Percentiles rank a stretch among this genome's conserved stretches.
Conservation (phyloP, 2,329 filamentous ascomycete genomes). For the Fusarium sp. region DNA sequence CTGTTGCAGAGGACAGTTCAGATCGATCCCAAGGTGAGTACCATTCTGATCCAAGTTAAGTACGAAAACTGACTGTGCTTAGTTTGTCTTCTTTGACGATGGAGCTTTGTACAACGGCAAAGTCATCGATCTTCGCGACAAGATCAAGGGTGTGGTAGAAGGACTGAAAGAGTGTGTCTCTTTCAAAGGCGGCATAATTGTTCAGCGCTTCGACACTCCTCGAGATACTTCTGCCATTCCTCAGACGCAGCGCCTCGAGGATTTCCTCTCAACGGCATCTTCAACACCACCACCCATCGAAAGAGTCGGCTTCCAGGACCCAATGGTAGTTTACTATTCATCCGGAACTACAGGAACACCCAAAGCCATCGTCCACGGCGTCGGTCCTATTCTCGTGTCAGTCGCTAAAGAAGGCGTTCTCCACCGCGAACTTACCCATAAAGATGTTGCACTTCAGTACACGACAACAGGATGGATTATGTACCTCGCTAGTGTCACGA, state of each 20-base stretch:
- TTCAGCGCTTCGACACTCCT: slow-evolving; percentile 72
- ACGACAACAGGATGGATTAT: slow-evolving; percentile 89
- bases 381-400: slow-evolving; percentile 71
- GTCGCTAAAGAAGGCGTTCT: slow-evolving; percentile 68
- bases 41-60: background rate
- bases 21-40: slow-evolving; percentile 73
- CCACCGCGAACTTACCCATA: slow-evolving; percentile 57
- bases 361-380: slow-evolving; percentile 86
- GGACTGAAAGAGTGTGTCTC: slow-evolving; percentile 71
- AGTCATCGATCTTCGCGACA: slow-evolving; percentile 74
- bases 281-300: slow-evolving; percentile 62
- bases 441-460: slow-evolving; percentile 64
- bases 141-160: slow-evolving; percentile 76
- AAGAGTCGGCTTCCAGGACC: slow-evolving; percentile 76
- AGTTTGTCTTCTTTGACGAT: slow-evolving; percentile 87
- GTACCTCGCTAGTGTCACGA: slow-evolving; percentile 74
- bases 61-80: background rate
- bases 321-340: slow-evolving; percentile 81
- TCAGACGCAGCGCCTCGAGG: slow-evolving; percentile 57
- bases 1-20: slow-evolving; percentile 80
- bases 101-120: slow-evolving; percentile 83
- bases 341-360: slow-evolving; percentile 86
- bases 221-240: slow-evolving; percentile 69
- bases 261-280: slow-evolving; percentile 56
- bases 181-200: slow-evolving; percentile 73